Base-by-base conservation (phyloP, 257 asterid species). In the Solanum etuberosum region DNA sequence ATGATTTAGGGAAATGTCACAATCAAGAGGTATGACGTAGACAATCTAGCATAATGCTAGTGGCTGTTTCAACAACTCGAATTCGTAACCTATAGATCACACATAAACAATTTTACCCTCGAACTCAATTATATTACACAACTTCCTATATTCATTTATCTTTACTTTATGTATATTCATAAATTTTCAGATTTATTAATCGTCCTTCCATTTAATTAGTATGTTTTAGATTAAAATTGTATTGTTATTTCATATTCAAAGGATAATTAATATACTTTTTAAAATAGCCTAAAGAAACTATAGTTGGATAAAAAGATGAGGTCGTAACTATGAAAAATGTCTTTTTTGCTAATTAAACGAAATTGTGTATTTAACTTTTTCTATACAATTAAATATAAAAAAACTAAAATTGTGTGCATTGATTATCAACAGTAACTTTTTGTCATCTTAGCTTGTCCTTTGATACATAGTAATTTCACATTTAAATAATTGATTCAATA, bases 41-140 rank as follows among this genome's bases (percentile, higher is more conserved):
- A 57, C 12, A 54, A 3, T 51, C 1, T 48, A 48, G 0, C 25
- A 20, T 57, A 7, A 20, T 57, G 5, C 11, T 57, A 57, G 27
- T 57, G 65, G 27, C 0, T 57, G 25, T 2, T 57, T 57, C 11
- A 57, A 57, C 25, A 7, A 57, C 25, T 57, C 25, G 0, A 57
- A 57, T 57, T 57, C 2, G 0, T 3, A 57, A 57, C 1, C 12
- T 57, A 7, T 57, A 6, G 65, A 20, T 57, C 12, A 57, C 11
- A 3, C 0, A 54, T 0, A 54, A 18, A 54, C 0, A 54, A 6
- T 16, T 51, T 51, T 51, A 51, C 0, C 59, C 1, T 51, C 0
- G 9, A 51, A 18, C 23, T 51, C 61, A 51, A 6, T 51, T 48
- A 5, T 48, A 48, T 48, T 16, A 51, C 61, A 51, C 61, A 51